These are phyloP conservation scores for Stachybotrys chartarum DNA, from an alignment of 2,329 filamentous ascomycete species.

Conservation along the genomic window DNA sequence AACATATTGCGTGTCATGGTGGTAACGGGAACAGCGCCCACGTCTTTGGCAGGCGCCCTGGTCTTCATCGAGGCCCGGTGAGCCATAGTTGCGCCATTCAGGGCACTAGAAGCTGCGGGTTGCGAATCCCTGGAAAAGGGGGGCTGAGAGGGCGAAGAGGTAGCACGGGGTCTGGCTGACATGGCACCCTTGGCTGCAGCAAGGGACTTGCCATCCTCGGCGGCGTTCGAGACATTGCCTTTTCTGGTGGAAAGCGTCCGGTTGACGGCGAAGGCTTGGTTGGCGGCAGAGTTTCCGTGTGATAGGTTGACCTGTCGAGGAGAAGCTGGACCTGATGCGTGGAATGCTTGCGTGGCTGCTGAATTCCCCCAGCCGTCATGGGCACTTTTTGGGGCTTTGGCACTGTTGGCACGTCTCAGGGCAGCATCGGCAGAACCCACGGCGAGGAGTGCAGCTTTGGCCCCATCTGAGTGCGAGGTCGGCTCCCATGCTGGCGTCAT, in stretches of 20 bases:
- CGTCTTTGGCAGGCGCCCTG: conserved; percentile 45
- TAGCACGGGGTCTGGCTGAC: conserved; percentile 54
- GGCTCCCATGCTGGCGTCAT: conserved; percentile 52
- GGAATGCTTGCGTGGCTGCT: conserved; percentile 63
- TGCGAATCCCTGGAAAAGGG: conserved; percentile 9
- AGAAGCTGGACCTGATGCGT: conserved; percentile 17
- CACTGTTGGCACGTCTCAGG: conserved; percentile 14
- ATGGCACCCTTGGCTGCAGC: conserved; percentile 74
- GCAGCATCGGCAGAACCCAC: conserved; percentile 27
- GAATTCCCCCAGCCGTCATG: conserved; percentile 52
- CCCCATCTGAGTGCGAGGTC: conserved; percentile 56
- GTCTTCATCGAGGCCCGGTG: conserved; percentile 43
- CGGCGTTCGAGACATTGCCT: conserved; percentile 23
- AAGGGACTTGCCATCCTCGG: conserved; percentile 59
- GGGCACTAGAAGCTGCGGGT: conserved; percentile 51
- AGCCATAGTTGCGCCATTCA: conserved; percentile 66
- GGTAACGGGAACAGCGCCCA: conserved; percentile 59
- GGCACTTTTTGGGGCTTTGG: conserved; percentile 9
- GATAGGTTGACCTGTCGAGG: conserved; percentile 10
- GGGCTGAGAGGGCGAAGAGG: conserved; percentile 48
- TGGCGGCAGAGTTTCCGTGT: conserved; percentile 20
- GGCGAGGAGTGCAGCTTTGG: conserved; percentile 69
- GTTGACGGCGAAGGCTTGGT: conserved; percentile 30
- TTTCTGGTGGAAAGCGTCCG: conserved; percentile 19
- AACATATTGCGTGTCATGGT: conserved; percentile 71